Evolutionary conservation across 306 rosid genomes (phyloP), one percentile per base, ranked within the genome.

Genomic region (barrel medic (Medicago truncatula)): DNA sequence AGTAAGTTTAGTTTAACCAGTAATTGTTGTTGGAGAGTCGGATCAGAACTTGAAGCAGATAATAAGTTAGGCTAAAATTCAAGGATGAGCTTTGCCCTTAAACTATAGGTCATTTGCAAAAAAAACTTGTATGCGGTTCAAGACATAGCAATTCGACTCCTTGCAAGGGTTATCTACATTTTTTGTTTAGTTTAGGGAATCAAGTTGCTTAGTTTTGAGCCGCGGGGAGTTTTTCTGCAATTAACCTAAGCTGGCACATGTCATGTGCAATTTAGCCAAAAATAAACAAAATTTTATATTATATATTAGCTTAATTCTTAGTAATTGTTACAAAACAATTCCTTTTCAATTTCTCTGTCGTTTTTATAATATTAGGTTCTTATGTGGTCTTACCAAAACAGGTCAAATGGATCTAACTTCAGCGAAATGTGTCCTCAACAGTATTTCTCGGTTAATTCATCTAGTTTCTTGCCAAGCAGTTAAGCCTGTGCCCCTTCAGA

Each of bases 381-480:
- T 65, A 20, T 34, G 17, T 80, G 58, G 20, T 73, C 50, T 80
- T 59, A 65, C 80, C 49, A 14, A 71, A 85, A 66, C 89, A 92
- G 98, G 92, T 80, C 80, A 86, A 81, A 92, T 81, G 85, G 90
- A 89, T 83, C 67, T 83, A 77, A 8, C 85, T 80, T 79, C 93
- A 62, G 75, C 81, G 17, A 86, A 89, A 90, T 89, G 96, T 86
- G 89, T 89, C 16, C 77, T 88, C 80, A 95, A 95, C 88, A 90
- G 96, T 84, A 92, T 89, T 74, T 86, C 97, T 76, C 88, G 98
- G 67, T 90, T 95, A 79, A 81, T 92, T 85, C 97, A 79, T 83
- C 89, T 92, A 60, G 93, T 90, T 80, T 92, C 97, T 61, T 87
- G 96, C 88, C 97, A 88, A 46, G 69, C 80, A 62, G 60, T 80